Percentiles rank a stretch among this genome's conserved stretches.
These are phyloP conservation scores for Sclerotinia trifoliorum DNA, from an alignment of 2,329 filamentous ascomycete genomes.

Conservation along the genomic window DNA sequence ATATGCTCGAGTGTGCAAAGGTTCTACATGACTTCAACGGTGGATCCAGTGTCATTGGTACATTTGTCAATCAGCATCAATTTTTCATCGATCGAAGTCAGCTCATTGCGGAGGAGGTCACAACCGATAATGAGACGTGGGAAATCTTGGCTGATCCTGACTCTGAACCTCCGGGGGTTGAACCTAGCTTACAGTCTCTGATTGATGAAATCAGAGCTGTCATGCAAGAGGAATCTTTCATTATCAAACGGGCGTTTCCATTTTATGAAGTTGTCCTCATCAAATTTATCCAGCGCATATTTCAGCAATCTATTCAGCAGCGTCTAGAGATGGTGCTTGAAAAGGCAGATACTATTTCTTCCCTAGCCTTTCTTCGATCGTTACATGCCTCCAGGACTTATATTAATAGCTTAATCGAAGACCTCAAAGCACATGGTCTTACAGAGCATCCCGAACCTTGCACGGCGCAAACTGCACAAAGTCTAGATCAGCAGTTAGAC, in stretches of 20 bases:
- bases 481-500: conserved; percentile 70
- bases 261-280: conserved; percentile 92
- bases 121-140: conserved; percentile 64
- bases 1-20: conserved; percentile 95
- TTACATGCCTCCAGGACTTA: conserved; percentile 89
- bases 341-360: conserved; percentile 89
- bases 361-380: conserved; percentile 84
- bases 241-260: conserved; percentile 94
- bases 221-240: conserved; percentile 94
- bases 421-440: conserved; percentile 88
- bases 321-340: conserved; percentile 92
- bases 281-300: conserved; percentile 92
- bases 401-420: conserved; percentile 83
- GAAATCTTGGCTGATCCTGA: conserved; percentile 93
- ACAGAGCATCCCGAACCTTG: conserved; percentile 94
- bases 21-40: conserved; percentile 96
- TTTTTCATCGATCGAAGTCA: conserved; percentile 98
- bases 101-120: conserved; percentile 71
- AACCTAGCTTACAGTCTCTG: conserved; percentile 86
- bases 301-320: conserved; percentile 97
- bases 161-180: conserved; percentile 84
- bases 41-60: conserved; percentile 88
- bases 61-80: conserved; percentile 98
- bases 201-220: conserved; percentile 93
- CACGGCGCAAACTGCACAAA: conserved; percentile 79